Evolutionary conservation across 192 early-diverging fungal species (phyloP).

Genomic region (Gonapodya prolifera): DNA sequence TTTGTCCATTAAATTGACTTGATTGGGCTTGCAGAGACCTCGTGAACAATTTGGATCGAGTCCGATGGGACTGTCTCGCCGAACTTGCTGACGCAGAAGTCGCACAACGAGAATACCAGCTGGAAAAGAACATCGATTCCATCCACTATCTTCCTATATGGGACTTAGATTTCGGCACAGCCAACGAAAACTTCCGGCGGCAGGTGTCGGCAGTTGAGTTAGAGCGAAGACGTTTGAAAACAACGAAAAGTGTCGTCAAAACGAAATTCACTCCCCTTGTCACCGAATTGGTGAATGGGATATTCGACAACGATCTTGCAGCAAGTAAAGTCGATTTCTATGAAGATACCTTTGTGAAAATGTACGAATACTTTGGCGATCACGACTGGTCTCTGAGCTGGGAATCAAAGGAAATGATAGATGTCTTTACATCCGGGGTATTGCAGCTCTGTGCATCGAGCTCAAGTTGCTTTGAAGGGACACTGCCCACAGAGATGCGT

Average conservation of each 20-base stretch:
- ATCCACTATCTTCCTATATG: constrained; percentile 29
- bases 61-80: constrained; percentile 26
- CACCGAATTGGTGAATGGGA: constrained; percentile 20
- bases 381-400: constrained; percentile 23
- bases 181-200: constrained; percentile 25
- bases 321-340: constrained; percentile 14
- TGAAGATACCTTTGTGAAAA: constrained; percentile 23
- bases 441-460: constrained; percentile 13
- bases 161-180: constrained; percentile 28
- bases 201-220: constrained; percentile 13
- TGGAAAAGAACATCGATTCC: constrained; percentile 28
- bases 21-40: constrained; percentile 15
- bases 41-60: constrained; percentile 18
- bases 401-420: constrained; percentile 22
- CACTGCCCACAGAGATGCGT: constrained; percentile 1
- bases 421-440: constrained; percentile 8
- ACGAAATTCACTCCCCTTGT: constrained; percentile 20
- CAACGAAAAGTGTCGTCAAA: constrained; percentile 15
- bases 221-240: constrained; percentile 7
- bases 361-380: constrained; percentile 22
- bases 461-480: constrained; percentile 12
- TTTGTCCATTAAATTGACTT: not conserved
- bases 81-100: constrained; percentile 25
- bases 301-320: constrained; percentile 12
- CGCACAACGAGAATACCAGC: constrained; percentile 31